phyloP scores from a whole-genome alignment of 1,139 yeast genomes.

The Nakaseomyces nivariensis region DNA sequence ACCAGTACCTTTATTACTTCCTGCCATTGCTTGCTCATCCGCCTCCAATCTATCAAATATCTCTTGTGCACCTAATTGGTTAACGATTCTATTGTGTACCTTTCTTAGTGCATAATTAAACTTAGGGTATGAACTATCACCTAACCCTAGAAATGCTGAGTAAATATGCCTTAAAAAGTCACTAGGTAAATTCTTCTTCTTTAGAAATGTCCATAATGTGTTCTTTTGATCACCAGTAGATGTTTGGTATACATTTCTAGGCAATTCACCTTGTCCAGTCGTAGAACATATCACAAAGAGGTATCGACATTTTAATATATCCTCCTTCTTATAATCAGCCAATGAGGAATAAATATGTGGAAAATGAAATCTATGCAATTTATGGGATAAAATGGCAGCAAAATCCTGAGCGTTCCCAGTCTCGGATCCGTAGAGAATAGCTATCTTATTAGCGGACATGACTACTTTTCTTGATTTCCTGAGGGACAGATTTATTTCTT shows the following conservation, averaged over 20 bases:
- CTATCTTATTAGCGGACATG: conserved; percentile 30
- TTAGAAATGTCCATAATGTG: conserved; percentile 59
- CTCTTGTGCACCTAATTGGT: conserved; percentile 74
- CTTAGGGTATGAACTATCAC: conserved; percentile 87
- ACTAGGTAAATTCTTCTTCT: conserved; percentile 55
- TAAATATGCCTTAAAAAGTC: conserved; percentile 53
- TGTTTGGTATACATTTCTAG: conserved; percentile 47
- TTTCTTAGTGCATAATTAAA: conserved; percentile 81
- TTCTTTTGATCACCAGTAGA: conserved; percentile 26
- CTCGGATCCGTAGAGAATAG: conserved; percentile 80
- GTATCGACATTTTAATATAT: conserved; percentile 39
- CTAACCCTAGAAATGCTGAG: conserved; percentile 76
- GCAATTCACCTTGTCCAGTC: conserved; percentile 93
- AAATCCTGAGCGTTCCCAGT: conserved; percentile 88
- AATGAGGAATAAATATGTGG: conserved; percentile 43
- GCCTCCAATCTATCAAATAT: conserved; percentile 73
- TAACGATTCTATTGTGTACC: conserved; percentile 56
- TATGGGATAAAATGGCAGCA: conserved; percentile 54
- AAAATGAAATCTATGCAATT: conserved; percentile 48
- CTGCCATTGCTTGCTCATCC: conserved; percentile 52
- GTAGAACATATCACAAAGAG: conserved; percentile 74
- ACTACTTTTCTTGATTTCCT: neutral
- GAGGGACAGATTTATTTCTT: neutral
- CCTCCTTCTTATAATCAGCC: conserved; percentile 52
- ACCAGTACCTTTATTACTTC: conserved; percentile 37